Evolutionary conservation across 306 rosid genomes (phyloP), one percentile per base, ranked within the genome.

Genomic region (Prunus mongolica): DNA sequence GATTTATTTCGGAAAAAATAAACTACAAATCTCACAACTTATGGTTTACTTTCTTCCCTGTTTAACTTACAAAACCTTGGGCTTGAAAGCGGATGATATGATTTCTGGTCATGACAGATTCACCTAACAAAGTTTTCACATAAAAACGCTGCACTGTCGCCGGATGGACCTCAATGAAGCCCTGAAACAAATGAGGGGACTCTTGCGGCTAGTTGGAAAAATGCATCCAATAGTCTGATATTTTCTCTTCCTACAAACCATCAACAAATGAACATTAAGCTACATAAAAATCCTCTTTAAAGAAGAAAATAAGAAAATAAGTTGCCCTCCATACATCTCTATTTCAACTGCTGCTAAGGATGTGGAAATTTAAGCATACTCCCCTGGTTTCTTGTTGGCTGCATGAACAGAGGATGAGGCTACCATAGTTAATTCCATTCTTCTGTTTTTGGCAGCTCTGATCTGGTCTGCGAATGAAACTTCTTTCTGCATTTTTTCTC

Each of bases 391-490:
- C 58, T 68, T 47, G 68, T 47, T 34, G 69, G 63, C 74, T 41
- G 28, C 25, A 22, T 27, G 41, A 58, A 76, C 67, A 63, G 74
- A 78, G 66, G 73, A 67, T 73, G 84, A 67, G 52, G 80, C 66
- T 34, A 47, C 69, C 72, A 71, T 73, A 52, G 76, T 71, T 77
- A 75, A 79, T 79, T 85, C 88, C 72, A 65, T 80, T 82, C 65
- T 89, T 85, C 78, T 67, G 55, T 65, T 81, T 79, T 86, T 92
- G 32, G 91, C 90, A 74, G 86, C 92, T 86, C 80, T 85, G 76
- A 95, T 92, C 78, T 88, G 97, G 78, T 95, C 97, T 10, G 97
- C 92, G 4, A 95, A 84, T 0, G 99, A 87, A 66, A 80, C 81
- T 82, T 83, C 85, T 77, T 76, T 84, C 65, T 70, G 83, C 83